These are phyloP conservation scores for Kwoniella botswanensis DNA, from an alignment of 768 basidiomycete genomes.

Conservation along the genomic window DNA sequence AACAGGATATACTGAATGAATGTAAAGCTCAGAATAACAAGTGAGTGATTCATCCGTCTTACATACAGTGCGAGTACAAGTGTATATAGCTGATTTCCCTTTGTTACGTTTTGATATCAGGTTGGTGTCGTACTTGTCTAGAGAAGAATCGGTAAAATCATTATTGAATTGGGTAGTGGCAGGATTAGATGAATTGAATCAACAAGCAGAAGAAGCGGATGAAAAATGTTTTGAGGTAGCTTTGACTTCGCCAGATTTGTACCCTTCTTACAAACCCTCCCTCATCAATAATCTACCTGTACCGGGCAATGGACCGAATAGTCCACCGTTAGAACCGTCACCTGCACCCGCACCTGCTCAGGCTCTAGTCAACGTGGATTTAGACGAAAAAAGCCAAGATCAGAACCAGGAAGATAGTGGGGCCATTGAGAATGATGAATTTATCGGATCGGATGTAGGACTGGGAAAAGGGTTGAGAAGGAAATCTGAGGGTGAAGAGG, in stretches of 20 bases:
- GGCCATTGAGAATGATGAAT: conserved; percentile 10
- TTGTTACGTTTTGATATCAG: conserved; percentile 19
- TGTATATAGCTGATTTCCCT: neutral
- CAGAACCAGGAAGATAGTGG: conserved; percentile 8
- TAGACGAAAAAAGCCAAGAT: conserved; percentile 11
- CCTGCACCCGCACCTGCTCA: conserved; percentile 8
- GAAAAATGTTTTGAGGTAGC: conserved; percentile 22
- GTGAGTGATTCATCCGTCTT: conserved; percentile 29
- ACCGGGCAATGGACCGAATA: conserved; percentile 32
- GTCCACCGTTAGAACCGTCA: conserved; percentile 41
- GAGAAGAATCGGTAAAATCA: conserved; percentile 43
- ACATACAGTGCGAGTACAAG: too few relatives aligned
- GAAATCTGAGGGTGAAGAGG: conserved; percentile 32
- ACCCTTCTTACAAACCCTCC: conserved; percentile 31
- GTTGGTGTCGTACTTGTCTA: conserved; percentile 48
- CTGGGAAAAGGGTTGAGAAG: conserved; percentile 33
- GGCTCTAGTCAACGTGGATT: conserved; percentile 1
- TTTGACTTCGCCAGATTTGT: conserved; percentile 25
- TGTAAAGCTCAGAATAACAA: conserved; percentile 89
- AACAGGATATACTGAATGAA: conserved; percentile 91
- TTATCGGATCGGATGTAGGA: conserved; percentile 21
- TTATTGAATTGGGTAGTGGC: conserved; percentile 55
- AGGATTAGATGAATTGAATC: conserved; percentile 55
- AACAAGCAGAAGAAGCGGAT: conserved; percentile 44
- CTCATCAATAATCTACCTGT: conserved; percentile 5